Evolutionary conservation across 257 asterid species (phyloP).

Genomic region (Solanum acaule): DNA sequence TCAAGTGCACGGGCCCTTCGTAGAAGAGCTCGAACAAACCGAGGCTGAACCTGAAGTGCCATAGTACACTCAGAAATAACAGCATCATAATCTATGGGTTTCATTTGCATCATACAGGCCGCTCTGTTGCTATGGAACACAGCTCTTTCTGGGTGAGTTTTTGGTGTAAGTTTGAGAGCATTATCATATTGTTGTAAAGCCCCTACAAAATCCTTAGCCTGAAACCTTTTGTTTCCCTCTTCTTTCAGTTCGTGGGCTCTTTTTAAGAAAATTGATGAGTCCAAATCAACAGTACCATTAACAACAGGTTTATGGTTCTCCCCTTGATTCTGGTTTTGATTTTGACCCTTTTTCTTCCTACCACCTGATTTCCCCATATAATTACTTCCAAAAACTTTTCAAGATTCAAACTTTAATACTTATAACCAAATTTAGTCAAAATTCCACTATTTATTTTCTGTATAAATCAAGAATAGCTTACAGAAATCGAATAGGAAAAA

Average conservation of each 20-base stretch:
- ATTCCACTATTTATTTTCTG: not conserved
- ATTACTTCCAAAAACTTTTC: not conserved
- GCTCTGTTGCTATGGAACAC: conserved; percentile 89
- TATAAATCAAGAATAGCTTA: not conserved
- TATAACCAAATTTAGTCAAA: not conserved
- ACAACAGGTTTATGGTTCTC: conserved; percentile 32
- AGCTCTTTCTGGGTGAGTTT: conserved; percentile 72
- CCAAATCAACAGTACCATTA: conserved; percentile 52
- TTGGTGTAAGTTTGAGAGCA: conserved; percentile 71
- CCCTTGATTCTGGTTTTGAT: conserved; percentile 24
- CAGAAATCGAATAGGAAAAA: not conserved
- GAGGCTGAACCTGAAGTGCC: conserved; percentile 80
- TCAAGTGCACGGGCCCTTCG: conserved; percentile 82
- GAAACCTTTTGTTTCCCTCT: conserved; percentile 83
- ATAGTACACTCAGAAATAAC: conserved; percentile 68
- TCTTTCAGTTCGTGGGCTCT: conserved; percentile 87
- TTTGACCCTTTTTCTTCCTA: conserved; percentile 60
- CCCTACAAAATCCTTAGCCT: conserved; percentile 61
- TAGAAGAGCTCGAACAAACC: conserved; percentile 52
- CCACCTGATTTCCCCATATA: conserved; percentile 88
- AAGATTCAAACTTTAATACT: conserved; percentile 19
- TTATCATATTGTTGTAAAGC: conserved; percentile 71
- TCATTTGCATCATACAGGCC: conserved; percentile 96
- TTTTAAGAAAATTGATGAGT: conserved; percentile 52
- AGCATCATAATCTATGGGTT: conserved; percentile 61